phyloP scores from a whole-genome alignment of 2,329 filamentous ascomycete genomes.

The Scedosporium dehoogii region DNA sequence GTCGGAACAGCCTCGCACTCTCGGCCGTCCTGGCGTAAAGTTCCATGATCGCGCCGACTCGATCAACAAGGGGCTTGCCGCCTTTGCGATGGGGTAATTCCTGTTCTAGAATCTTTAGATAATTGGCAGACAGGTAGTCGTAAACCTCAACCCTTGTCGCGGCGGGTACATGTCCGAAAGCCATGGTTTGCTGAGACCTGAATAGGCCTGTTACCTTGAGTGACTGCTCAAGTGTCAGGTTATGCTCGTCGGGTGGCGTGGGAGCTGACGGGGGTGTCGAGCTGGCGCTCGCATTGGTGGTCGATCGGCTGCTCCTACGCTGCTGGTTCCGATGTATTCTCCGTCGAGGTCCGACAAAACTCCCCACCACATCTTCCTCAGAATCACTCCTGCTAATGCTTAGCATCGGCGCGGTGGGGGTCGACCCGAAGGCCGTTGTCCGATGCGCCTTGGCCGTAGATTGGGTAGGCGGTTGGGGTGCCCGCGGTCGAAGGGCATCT shows the following conservation, averaged over 20 bases:
- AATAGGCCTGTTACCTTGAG: constrained; percentile 48
- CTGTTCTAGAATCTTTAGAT: constrained; percentile 42
- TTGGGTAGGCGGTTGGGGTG: constrained; percentile 25
- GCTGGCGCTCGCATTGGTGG: constrained; percentile 25
- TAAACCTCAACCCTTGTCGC: constrained; percentile 41
- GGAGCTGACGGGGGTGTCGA: constrained; percentile 42
- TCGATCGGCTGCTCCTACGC: constrained; percentile 29
- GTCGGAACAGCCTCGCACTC: constrained; percentile 42
- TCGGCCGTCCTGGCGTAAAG: constrained; percentile 49
- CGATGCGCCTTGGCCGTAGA: constrained; percentile 22
- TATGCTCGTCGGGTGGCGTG: constrained; percentile 25
- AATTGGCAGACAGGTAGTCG: constrained; percentile 44
- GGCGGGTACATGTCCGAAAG: constrained; percentile 46
- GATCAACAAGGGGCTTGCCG: constrained; percentile 29
- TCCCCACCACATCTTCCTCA: constrained; percentile 53
- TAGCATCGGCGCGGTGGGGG: constrained; percentile 37
- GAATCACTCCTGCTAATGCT: constrained; percentile 54
- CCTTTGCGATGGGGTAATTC: constrained; percentile 30
- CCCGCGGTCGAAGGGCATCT: constrained; percentile 13
- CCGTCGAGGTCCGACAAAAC: constrained; percentile 42
- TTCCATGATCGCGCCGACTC: constrained; percentile 43
- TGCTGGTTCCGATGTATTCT: constrained; percentile 22
- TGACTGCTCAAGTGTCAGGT: constrained; percentile 46
- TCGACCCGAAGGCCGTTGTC: constrained; percentile 36
- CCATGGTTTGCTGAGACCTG: constrained; percentile 52